Conservation (phyloP, 305 asterid species). For the Petunia hybrid region DNA sequence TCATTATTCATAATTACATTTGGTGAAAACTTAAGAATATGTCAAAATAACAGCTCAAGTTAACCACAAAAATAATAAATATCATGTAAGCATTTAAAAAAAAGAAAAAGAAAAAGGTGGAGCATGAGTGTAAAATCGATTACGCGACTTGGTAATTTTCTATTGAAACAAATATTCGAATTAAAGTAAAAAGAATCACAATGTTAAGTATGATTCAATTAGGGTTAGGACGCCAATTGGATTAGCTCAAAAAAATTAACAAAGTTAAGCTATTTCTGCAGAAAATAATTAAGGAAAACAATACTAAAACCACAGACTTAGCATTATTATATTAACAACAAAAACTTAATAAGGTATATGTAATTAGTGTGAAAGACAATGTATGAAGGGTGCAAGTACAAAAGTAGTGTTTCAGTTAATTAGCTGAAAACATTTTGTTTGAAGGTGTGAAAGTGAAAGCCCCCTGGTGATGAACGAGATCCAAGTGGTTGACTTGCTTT, state of each 20-base stretch:
- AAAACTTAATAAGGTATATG: too few species aligned
- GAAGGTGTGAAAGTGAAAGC: background rate
- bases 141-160: background rate
- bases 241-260: too few species aligned
- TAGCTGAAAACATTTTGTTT: background rate
- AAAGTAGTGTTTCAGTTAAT: background rate
- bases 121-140: background rate
- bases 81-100: background rate
- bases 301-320: too few species aligned
- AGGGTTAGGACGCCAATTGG: too few species aligned
- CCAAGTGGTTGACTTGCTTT: background rate
- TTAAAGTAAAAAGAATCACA: background rate
- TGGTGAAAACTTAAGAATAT: background rate
- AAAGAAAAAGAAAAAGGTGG: too few species aligned
- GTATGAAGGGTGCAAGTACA: background rate
- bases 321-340: too few species aligned
- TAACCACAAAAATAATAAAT: background rate
- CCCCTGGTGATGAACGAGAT: background rate
- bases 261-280: background rate
- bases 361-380: too few species aligned
- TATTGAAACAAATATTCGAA: background rate
- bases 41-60: background rate
- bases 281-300: too few species aligned
- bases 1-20: background rate
- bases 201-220: background rate